Evolutionary conservation across 768 basidiomycete genomes (phyloP), one percentile per base, ranked within the genome.

Genomic region (Goffeauzyma gilvescens): DNA sequence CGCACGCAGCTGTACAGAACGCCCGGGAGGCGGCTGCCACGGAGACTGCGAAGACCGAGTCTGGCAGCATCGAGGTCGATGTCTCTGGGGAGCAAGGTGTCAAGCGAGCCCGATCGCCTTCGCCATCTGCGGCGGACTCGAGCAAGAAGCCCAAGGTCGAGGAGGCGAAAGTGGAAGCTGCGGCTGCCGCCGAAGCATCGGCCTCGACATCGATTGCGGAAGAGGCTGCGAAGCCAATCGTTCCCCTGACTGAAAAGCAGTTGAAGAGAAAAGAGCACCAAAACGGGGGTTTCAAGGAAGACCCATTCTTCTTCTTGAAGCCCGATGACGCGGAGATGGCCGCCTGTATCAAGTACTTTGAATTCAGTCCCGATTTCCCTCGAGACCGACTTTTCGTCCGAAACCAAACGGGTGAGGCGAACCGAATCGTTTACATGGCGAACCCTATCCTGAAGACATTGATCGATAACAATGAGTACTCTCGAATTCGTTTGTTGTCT

Each of bases 361-460:
- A 77, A 45, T 71, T 95, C 45, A 69, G 66, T 18, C 46, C 74
- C 13, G 63, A 63, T 41, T 96, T 96, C 68, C 86, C 87, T 2
- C 64, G 70, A 0, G 62, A 70, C 32, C 81, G 81, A 56, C 66
- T 89, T 23, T 78, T 95, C 50, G 83, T 93, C 12, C 78, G 93
- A 41, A 93, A 89, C 59, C 77, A 80, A 0, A 59, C 58, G 14
- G 62, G 59, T 5, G 71, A 66, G 15, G 54, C 58, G 15, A 46
- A 63, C 33, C 78, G 86, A 30, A 79, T 81, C 6, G 69, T 96
- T 35, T 96, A 95, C 69, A 68, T 96, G 46, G 76, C 79, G 43
- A 93, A 89, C 57, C 73, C 77, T 52, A 67, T 81, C 52, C 79
- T 90, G 58, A 84, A 81, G 64, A 64, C 69, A n/a, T 69, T 96